Percentiles rank a stretch among this genome's conserved stretches.
Conservation (phyloP, 208 protist species). For the Acanthamoeba royreba region DNA sequence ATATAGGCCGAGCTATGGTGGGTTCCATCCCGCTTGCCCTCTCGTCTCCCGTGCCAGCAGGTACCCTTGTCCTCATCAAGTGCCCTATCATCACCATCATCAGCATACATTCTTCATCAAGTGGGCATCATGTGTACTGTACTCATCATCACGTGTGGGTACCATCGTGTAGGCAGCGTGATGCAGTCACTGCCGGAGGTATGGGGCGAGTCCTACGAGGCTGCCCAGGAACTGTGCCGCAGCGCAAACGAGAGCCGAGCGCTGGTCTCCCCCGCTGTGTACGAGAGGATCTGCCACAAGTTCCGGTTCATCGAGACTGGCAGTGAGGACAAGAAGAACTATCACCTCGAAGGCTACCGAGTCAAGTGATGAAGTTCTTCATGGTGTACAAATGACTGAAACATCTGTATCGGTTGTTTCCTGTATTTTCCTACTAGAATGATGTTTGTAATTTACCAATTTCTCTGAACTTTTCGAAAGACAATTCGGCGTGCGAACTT, state of each 20-base stretch:
- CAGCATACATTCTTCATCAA: too few relatives aligned
- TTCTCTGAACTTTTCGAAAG: too few relatives aligned
- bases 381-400: too few relatives aligned
- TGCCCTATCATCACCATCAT: too few relatives aligned
- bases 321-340: not conserved
- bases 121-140: not conserved
- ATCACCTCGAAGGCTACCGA: not conserved
- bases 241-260: not conserved
- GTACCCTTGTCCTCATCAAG: too few relatives aligned
- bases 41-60: not conserved
- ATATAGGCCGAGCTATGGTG: not conserved
- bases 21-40: not conserved
- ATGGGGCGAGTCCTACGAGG: not conserved
- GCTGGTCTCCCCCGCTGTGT: not conserved
- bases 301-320: not conserved
- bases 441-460: too few relatives aligned
- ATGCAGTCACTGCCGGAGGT: not conserved
- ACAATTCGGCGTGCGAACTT: too few relatives aligned
- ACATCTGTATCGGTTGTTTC: too few relatives aligned
- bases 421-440: too few relatives aligned
- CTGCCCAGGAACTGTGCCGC: not conserved
- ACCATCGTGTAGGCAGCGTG: not conserved
- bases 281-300: constrained; percentile 23
- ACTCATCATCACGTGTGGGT: not conserved
- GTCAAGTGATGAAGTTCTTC: too few relatives aligned